phyloP scores from a whole-genome alignment of 345 rosid genomes.

The Rhodamnia rubescens region DNA sequence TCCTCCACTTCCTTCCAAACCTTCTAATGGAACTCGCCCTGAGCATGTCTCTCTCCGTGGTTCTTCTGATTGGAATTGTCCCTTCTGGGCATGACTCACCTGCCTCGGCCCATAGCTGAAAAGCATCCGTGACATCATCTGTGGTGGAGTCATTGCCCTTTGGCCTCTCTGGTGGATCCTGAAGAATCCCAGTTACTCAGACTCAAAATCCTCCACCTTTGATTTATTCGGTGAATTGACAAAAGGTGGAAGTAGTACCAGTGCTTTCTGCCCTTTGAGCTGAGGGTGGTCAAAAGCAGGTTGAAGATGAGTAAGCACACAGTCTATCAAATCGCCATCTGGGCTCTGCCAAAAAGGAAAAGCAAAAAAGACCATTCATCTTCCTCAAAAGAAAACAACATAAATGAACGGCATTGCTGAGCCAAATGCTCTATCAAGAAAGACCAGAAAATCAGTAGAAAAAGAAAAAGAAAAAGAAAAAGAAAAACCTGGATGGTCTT shows the following conservation, averaged over 20 bases:
- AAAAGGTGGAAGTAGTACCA: constrained; percentile 25
- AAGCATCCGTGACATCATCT: constrained; percentile 16
- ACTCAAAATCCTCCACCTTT: neutral
- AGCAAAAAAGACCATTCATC: neutral
- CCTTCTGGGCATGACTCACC: constrained; percentile 86
- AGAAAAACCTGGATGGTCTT: constrained; percentile 59
- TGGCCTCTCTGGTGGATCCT: constrained; percentile 68
- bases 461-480: neutral
- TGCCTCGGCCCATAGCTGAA: constrained; percentile 67
- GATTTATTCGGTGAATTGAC: neutral
- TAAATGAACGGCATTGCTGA: neutral
- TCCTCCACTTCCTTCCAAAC: constrained; percentile 61
- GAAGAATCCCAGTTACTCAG: neutral
- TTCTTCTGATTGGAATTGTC: constrained; percentile 81
- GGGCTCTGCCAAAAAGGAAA: constrained; percentile 48
- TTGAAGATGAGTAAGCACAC: constrained; percentile 74
- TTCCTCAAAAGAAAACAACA: neutral
- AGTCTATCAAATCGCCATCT: constrained; percentile 92
- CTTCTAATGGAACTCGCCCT: constrained; percentile 57
- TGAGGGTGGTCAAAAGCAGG: constrained; percentile 92
- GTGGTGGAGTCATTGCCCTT: constrained; percentile 27
- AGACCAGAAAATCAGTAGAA: neutral
- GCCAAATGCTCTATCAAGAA: neutral
- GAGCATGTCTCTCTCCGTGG: constrained; percentile 53
- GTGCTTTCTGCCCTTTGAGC: constrained; percentile 62